Conservation (phyloP, 108 stramenopile species). For the Fragilaria radians region DNA sequence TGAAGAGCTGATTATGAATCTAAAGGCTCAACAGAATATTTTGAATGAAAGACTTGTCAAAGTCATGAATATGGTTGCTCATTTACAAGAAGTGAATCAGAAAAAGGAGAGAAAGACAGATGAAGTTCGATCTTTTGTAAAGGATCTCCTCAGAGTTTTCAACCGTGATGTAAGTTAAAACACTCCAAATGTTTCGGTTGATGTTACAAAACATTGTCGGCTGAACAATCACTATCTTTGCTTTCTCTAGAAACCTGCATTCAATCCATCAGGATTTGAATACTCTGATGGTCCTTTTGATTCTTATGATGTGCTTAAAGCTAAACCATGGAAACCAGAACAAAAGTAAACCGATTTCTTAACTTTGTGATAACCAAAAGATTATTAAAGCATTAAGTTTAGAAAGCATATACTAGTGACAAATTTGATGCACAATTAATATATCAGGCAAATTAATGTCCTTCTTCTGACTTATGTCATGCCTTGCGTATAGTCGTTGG, state of each 20-base stretch:
- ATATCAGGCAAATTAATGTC: no score
- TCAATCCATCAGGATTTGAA: not conserved
- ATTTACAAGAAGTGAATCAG: slow-evolving; percentile 58
- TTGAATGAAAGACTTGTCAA: slow-evolving; percentile 36
- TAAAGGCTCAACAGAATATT: slow-evolving; percentile 47
- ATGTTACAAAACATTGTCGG: no score
- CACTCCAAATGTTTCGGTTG: no score
- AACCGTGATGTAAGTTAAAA: slow-evolving; percentile 8
- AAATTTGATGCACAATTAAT: no score
- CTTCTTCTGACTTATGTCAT: no score
- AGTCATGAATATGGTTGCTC: slow-evolving; percentile 48
- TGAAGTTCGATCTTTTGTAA: slow-evolving; percentile 62
- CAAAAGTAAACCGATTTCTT: slow-evolving; percentile 48
- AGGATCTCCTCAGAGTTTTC: slow-evolving; percentile 73
- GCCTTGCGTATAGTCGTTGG: no score
- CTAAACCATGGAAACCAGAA: slow-evolving; percentile 52
- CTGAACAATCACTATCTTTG: no score
- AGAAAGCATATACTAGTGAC: no score
- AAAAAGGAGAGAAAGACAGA: slow-evolving; percentile 52
- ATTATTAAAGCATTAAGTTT: no score
- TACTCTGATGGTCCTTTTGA: slow-evolving; percentile 46
- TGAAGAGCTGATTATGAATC: slow-evolving; percentile 39
- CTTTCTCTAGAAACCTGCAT: no score
- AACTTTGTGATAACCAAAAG: no score
- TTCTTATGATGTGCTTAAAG: slow-evolving; percentile 71